Percentiles rank a stretch among this genome's conserved stretches.
These are phyloP conservation scores for Solanum aculeatissimum DNA, from an alignment of 305 asterid genomes.

Conservation along the genomic window DNA sequence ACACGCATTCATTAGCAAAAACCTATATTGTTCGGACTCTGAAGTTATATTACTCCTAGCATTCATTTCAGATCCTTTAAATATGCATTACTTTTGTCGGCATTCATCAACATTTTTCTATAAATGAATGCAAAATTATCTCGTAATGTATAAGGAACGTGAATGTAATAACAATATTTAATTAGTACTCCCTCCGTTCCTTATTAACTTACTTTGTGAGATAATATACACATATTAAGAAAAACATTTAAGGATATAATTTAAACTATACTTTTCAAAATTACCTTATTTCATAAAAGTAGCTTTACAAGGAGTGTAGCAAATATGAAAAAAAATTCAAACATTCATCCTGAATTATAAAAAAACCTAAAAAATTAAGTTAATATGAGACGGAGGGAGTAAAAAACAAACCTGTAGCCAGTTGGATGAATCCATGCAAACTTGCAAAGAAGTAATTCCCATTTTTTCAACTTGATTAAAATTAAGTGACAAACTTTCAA, in stretches of 20 bases:
- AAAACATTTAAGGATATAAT: too few species aligned
- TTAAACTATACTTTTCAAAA: too few species aligned
- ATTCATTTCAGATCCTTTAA: neutral
- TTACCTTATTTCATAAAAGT: too few species aligned
- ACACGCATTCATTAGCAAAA: neutral
- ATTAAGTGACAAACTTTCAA: neutral
- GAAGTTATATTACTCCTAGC: neutral
- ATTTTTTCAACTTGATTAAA: constrained; percentile 2
- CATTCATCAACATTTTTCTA: neutral
- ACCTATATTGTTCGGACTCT: neutral
- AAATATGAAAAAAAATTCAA: too few species aligned
- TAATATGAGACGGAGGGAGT: too few species aligned
- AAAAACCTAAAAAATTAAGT: too few species aligned
- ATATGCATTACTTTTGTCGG: neutral
- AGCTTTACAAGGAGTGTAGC: too few species aligned
- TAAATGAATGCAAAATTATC: neutral
- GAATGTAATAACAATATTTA: neutral
- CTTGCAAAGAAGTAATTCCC: constrained; percentile 80
- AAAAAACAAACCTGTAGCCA: constrained; percentile 56
- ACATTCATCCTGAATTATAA: too few species aligned
- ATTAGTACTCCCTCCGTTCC: neutral
- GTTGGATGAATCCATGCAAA: constrained; percentile 90
- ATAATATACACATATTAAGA: too few species aligned
- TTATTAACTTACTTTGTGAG: too few species aligned
- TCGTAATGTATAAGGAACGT: neutral